Conservation (phyloP, 352 stramenopile genomes). For the Thraustochytrium sp. region DNA sequence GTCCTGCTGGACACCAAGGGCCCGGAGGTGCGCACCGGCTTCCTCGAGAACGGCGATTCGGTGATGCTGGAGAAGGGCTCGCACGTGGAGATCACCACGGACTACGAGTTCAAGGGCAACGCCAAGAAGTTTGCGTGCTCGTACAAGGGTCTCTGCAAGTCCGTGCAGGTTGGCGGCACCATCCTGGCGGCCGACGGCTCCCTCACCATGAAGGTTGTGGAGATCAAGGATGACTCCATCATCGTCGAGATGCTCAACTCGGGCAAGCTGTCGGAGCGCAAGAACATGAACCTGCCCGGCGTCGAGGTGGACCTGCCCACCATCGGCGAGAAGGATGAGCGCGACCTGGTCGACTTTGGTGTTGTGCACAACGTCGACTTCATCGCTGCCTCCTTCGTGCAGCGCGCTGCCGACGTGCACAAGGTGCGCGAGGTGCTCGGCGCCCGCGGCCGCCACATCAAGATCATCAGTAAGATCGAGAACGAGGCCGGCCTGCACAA, state of each 20-base stretch:
- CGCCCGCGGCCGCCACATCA: conserved; percentile 61
- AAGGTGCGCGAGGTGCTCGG: conserved; percentile 52
- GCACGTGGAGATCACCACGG: conserved; percentile 64
- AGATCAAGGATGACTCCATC: conserved; percentile 33
- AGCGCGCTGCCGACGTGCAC: conserved; percentile 51
- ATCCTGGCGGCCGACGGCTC: conserved; percentile 86
- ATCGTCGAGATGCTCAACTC: conserved; percentile 59
- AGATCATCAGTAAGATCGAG: conserved; percentile 95
- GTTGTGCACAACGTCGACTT: conserved; percentile 91
- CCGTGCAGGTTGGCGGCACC: conserved; percentile 75
- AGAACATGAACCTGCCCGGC: conserved; percentile 92
- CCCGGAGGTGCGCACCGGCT: conserved; percentile 88
- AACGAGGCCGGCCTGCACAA: conserved; percentile 82
- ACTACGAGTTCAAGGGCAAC: conserved; percentile 65
- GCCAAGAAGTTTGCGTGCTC: conserved; percentile 82
- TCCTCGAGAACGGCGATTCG: conserved; percentile 52
- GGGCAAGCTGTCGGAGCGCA: conserved; percentile 75
- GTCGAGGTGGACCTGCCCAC: conserved; percentile 80
- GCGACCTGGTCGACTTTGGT: conserved; percentile 85
- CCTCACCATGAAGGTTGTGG: conserved; percentile 48
- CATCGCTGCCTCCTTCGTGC: conserved; percentile 94
- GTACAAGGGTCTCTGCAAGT: conserved; percentile 79
- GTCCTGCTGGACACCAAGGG: conserved; percentile 92
- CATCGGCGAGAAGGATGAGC: conserved; percentile 66
- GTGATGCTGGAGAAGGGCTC: conserved; percentile 37